Base-by-base conservation (phyloP, 106 monocot genomes). In the Acorus gramineus region DNA sequence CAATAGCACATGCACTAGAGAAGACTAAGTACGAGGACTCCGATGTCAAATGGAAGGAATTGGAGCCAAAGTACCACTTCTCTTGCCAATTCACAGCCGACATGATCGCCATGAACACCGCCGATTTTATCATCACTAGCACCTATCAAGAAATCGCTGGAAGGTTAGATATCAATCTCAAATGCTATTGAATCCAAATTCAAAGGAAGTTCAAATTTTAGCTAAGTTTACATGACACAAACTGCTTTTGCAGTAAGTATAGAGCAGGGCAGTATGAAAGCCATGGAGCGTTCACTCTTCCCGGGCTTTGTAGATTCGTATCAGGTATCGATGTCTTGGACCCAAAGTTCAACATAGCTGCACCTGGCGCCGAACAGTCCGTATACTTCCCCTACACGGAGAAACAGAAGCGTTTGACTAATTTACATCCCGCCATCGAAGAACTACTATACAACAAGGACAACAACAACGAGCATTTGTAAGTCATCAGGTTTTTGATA, bases 61-160 rank as follows among this genome's bases (percentile, higher is more conserved):
- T 96, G 8, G 95, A 96, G 10, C 64, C 66, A 5, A 96, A 96
- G 62, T 96, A 96, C 45, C 94, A 94, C 75, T 94, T 94, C 63
- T 86, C 90, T 2, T 90, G 94, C 69, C 94, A 94, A 76, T 96
- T 96, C 69, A 87, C 90, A 1, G 95, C 90, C 0, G 95, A 96
- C 70, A 87, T 91, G 82, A 84, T 96, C 51, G 62, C 90, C 1
- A 96, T 96, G 90, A 96, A 96, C 72, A 70, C 85, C 14, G 71
- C 84, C 43, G 90, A 96, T 71, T 96, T 96, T 62, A 96, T 96
- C 70, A 91, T 96, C 64, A 81, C 95, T 43, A 96, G 95, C 67
- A 96, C 90, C n/a, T 96, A 87, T 64, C 95, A 96, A 73, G 95
- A 96, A 80, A 90, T 96, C 47, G 87, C 90, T 4, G 90, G 95